These are phyloP conservation scores for Moricandia arvensis DNA, from an alignment of 345 rosid genomes.

Conservation along the genomic window DNA sequence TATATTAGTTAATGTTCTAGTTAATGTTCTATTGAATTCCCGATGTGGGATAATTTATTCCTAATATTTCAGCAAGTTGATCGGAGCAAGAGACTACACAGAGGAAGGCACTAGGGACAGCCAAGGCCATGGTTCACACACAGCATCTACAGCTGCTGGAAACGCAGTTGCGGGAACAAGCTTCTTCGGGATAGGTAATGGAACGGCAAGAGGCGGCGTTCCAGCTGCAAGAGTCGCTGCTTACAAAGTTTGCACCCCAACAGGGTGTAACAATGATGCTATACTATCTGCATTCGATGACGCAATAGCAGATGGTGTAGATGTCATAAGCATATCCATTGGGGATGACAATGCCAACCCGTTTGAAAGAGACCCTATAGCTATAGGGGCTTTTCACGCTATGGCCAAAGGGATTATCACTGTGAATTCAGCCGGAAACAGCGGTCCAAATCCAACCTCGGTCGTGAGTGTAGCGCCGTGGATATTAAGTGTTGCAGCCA, in stretches of 20 bases:
- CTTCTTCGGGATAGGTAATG: conserved; percentile 46
- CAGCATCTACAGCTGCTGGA: conserved; percentile 59
- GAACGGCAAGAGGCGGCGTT: conserved; percentile 52
- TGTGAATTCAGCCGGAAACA: conserved; percentile 42
- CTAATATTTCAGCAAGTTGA: conserved; percentile 50
- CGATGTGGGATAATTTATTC: too few relatives aligned
- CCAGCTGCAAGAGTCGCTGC: conserved; percentile 53
- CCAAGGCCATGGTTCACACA: conserved; percentile 53
- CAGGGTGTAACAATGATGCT: neutral
- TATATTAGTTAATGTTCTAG: too few relatives aligned
- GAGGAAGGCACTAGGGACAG: conserved; percentile 25
- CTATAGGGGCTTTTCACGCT: conserved; percentile 57
- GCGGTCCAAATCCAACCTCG: neutral
- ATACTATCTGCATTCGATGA: conserved; percentile 58
- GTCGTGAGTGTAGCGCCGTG: conserved; percentile 41
- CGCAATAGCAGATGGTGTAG: conserved; percentile 66
- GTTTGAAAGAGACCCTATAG: conserved; percentile 1
- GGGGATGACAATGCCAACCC: neutral
- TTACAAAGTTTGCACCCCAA: conserved; percentile 33
- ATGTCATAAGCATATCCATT: conserved; percentile 39
- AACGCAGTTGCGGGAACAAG: conserved; percentile 28
- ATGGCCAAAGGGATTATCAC: conserved; percentile 53
- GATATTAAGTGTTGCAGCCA: conserved; percentile 51
- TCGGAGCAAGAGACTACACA: conserved; percentile 52
- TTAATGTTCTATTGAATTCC: too few relatives aligned